Evolutionary conservation across 192 early-diverging fungal species (phyloP).

Genomic region (Umbelopsis ramanniana): DNA sequence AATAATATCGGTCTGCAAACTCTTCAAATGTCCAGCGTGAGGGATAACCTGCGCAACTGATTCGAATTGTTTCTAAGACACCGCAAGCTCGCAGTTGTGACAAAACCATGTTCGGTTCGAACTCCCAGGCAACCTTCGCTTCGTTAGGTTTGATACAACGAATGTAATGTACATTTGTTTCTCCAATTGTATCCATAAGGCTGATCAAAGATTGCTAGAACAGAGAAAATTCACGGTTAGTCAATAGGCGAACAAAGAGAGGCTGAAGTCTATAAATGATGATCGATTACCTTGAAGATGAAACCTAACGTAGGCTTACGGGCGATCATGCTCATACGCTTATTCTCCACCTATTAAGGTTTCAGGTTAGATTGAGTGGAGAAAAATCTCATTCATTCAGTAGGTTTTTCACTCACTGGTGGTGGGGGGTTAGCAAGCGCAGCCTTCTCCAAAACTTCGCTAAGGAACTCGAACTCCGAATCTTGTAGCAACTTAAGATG

Average conservation of each 20-base stretch:
- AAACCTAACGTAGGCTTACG: slow-evolving; percentile 92
- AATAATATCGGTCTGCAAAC: slow-evolving; percentile 85
- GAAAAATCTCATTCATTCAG: background rate
- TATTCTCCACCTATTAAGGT: slow-evolving; percentile 35
- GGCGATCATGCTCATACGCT: slow-evolving; percentile 55
- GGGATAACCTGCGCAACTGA: slow-evolving; percentile 99
- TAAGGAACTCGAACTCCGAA: slow-evolving; percentile 79
- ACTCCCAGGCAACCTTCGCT: slow-evolving; percentile 86
- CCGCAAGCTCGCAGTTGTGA: slow-evolving; percentile 96
- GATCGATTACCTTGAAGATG: slow-evolving; percentile 75
- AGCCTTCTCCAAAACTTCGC: slow-evolving; percentile 73
- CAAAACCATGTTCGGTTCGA: slow-evolving; percentile 94
- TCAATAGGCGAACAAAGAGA: background rate
- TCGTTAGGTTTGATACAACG: slow-evolving; percentile 99
- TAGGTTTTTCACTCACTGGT: slow-evolving; percentile 16
- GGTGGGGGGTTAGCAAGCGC: slow-evolving; percentile 37
- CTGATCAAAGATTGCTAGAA: slow-evolving; percentile 75
- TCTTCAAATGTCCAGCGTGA: slow-evolving; percentile 88
- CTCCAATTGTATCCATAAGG: slow-evolving; percentile 93
- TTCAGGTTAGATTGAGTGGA: background rate
- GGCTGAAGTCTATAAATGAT: background rate
- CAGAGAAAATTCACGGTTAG: background rate
- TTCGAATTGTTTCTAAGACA: slow-evolving; percentile 99
- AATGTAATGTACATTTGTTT: slow-evolving; percentile 95
- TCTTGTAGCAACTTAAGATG: slow-evolving; percentile 79